A percentile compares a stretch with the other conserved stretches of the same genome.
Conservation (phyloP, 2,329 filamentous ascomycete species). For the Fusarium xyrophilum region DNA sequence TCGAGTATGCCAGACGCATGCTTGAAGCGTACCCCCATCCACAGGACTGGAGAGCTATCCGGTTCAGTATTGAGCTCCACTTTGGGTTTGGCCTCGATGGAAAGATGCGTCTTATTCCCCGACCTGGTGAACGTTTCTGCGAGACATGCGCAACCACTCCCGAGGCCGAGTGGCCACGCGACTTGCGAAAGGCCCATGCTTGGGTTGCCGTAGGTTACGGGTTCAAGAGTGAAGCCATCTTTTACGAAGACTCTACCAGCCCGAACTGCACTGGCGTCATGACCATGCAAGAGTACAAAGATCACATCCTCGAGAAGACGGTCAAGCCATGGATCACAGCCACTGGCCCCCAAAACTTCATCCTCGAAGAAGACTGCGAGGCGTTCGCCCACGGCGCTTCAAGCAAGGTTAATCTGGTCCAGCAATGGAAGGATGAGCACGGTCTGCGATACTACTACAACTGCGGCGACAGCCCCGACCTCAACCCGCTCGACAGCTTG, state of each 20-base stretch:
- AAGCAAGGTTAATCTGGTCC: slow-evolving; percentile 47
- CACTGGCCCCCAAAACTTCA: slow-evolving; percentile 36
- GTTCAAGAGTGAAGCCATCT: slow-evolving; percentile 49
- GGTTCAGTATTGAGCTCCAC: slow-evolving; percentile 49
- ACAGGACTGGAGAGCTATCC: slow-evolving; percentile 44
- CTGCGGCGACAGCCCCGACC: slow-evolving; percentile 49
- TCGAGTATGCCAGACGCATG: slow-evolving; percentile 46
- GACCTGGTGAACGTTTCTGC: slow-evolving; percentile 47
- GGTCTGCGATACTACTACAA: slow-evolving; percentile 45
- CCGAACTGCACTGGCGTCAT: slow-evolving; percentile 45
- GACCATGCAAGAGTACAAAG: slow-evolving; percentile 47
- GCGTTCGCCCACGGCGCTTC: slow-evolving; percentile 47
- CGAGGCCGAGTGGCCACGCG: slow-evolving; percentile 44
- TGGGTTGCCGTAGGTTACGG: slow-evolving; percentile 48
- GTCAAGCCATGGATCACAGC: slow-evolving; percentile 46
- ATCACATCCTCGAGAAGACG: slow-evolving; percentile 45
- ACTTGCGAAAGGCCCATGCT: slow-evolving; percentile 45
- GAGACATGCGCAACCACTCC: slow-evolving; percentile 37
- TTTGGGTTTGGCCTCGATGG: slow-evolving; percentile 50
- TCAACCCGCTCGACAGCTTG: slow-evolving; percentile 47
- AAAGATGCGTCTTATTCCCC: slow-evolving; percentile 46
- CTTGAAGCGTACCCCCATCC: slow-evolving; percentile 44
- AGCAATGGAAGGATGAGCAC: slow-evolving; percentile 48
- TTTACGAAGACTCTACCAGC: slow-evolving; percentile 48
- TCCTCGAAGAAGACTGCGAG: slow-evolving; percentile 48